phyloP scores from a whole-genome alignment of 352 stramenopile genomes.

The Phytophthora tentaculata region DNA sequence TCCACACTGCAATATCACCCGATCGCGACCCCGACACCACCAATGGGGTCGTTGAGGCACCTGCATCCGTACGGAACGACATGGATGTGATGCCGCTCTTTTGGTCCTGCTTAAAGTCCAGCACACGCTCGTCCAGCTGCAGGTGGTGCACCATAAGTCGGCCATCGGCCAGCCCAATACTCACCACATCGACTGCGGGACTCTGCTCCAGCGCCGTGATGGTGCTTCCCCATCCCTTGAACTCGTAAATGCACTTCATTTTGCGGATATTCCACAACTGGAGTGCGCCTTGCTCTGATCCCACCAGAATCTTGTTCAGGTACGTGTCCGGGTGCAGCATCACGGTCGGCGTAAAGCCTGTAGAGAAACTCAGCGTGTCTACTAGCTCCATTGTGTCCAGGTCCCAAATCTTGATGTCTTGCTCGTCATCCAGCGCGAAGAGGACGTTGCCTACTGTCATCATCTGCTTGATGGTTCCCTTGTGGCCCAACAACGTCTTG shows the following conservation, averaged over 20 bases:
- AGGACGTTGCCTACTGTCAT: conserved; percentile 63
- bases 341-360: conserved; percentile 67
- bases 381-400: conserved; percentile 66
- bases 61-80: conserved; percentile 89
- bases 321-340: conserved; percentile 94
- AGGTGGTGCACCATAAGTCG: conserved; percentile 89
- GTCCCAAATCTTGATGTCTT: conserved; percentile 67
- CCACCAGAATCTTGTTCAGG: conserved; percentile 94
- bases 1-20: conserved; percentile 92
- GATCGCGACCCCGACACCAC: conserved; percentile 72
- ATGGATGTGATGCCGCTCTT: conserved; percentile 84
- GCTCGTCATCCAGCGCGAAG: conserved; percentile 75
- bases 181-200: conserved; percentile 90
- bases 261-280: conserved; percentile 93
- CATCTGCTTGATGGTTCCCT: conserved; percentile 56
- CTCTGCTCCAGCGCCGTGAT: conserved; percentile 87
- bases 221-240: conserved; percentile 71
- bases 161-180: conserved; percentile 83
- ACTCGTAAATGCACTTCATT: conserved; percentile 90
- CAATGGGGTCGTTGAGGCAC: conserved; percentile 54
- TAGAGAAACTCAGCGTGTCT: conserved; percentile 60
- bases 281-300: conserved; percentile 79
- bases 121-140: conserved; percentile 80
- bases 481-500: conserved; percentile 66
- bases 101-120: conserved; percentile 83